Evolutionary conservation across 176 grass and related monocot genomes (phyloP), one percentile per base, ranked within the genome.

Genomic region (Juncus inflexus): DNA sequence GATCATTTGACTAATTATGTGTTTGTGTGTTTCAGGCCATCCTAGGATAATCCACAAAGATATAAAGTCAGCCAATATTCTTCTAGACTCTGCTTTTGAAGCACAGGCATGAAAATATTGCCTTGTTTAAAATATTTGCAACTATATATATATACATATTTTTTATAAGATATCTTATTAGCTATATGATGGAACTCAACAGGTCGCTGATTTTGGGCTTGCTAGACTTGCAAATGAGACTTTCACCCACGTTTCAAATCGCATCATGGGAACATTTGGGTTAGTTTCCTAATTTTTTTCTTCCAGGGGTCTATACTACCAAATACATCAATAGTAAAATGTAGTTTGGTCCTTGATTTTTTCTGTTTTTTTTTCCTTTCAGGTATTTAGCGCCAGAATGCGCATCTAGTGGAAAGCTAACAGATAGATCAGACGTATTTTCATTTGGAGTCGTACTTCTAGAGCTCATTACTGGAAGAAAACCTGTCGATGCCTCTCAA

Each of bases 191-290:
- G 52, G 72, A 53, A 12, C 45, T 65, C 7, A 45, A 16, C 15
- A 95, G 86, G 91, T 95, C 40, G 87, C 91, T n/a, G 91, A 95
- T 80, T 95, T 95, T 40, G 91, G 91, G 38, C 81, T 95, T 9
- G 86, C 91, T 19, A 95, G 78, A 76, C 83, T 90, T n/a, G 60
- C 83, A 49, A 85, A 79, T 66, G 87, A 90, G 40, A 16, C 72
- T 2, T 9, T 75, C 7, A 87, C 81, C 0, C 91, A 87, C 58
- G 87, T 87, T n/a, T 84, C 91, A 9, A 90, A 86, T 57, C 81
- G 86, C 45, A 80, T 95, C 69, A 83, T 95, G 79, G 91, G 91
- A 12, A 95, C 84, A 12, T 95, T 95, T 12, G 91, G 91, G 84
- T 84, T 59, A 67, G 76, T 58, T 39, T 64, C 43, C 35, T 41